Conservation (phyloP, 257 asterid species). For the Voacanga thouarsii region DNA sequence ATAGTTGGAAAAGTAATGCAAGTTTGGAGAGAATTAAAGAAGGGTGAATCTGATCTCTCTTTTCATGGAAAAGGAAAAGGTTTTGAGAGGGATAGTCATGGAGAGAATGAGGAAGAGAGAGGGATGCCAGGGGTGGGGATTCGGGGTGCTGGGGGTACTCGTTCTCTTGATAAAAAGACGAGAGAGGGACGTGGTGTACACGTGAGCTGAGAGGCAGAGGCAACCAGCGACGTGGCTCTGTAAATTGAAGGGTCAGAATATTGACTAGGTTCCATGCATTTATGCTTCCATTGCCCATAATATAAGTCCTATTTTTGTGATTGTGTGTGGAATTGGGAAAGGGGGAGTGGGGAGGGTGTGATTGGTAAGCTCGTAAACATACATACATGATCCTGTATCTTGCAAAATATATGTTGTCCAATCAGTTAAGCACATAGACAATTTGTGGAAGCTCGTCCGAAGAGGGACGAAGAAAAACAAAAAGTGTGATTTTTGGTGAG, state of each 20-base stretch:
- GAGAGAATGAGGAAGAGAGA: slow-evolving; percentile 11
- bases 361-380: too few species aligned
- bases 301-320: slow-evolving; percentile 8
- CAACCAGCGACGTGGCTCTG: slow-evolving; percentile 15
- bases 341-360: too few species aligned
- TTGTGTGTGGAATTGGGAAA: neutral
- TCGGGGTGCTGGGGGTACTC: slow-evolving; percentile 13
- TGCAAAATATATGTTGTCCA: too few species aligned
- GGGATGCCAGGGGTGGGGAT: slow-evolving; percentile 18
- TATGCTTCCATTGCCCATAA: slow-evolving; percentile 28
- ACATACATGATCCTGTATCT: too few species aligned
- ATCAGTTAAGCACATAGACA: too few species aligned
- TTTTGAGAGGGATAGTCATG: slow-evolving; percentile 17
- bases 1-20: slow-evolving; percentile 20
- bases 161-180: slow-evolving; percentile 27
- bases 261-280: slow-evolving; percentile 44
- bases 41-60: slow-evolving; percentile 36
- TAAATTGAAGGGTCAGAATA: slow-evolving; percentile 22
- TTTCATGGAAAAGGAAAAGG: slow-evolving; percentile 55
- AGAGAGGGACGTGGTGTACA: slow-evolving; percentile 48
- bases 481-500: too few species aligned
- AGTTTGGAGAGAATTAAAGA: slow-evolving; percentile 13
- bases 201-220: slow-evolving; percentile 35
- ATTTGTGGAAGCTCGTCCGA: too few species aligned
- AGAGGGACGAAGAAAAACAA: too few species aligned